These are phyloP conservation scores for Peronospora destructor DNA, from an alignment of 352 stramenopile species.

Conservation along the genomic window DNA sequence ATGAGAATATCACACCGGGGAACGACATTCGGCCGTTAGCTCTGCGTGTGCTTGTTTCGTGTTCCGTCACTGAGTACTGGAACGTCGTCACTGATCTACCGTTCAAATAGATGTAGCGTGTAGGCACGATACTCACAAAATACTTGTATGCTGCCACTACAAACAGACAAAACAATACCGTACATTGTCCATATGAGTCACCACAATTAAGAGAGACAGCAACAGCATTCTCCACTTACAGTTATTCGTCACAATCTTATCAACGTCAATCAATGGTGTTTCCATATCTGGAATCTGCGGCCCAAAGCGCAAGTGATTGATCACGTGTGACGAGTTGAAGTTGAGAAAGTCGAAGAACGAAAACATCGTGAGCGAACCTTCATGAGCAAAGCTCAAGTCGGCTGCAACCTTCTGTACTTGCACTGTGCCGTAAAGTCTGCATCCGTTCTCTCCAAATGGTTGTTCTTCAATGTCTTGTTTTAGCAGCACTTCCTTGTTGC, in stretches of 20 bases:
- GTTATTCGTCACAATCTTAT: conserved; percentile 77
- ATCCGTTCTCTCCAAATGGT: conserved; percentile 58
- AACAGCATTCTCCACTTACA: conserved; percentile 26
- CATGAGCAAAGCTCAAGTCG: conserved; percentile 81
- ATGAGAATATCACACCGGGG: conserved; percentile 82
- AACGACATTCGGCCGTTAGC: conserved; percentile 59
- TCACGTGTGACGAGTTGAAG: conserved; percentile 83
- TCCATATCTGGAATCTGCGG: conserved; percentile 79
- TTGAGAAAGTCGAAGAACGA: conserved; percentile 85
- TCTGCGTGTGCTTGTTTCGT: conserved; percentile 42
- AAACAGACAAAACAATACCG: neutral
- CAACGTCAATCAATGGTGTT: conserved; percentile 77
- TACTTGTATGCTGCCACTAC: conserved; percentile 86
- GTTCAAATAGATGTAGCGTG: conserved; percentile 78
- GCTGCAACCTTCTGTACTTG: conserved; percentile 78
- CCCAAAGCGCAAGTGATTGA: conserved; percentile 75
- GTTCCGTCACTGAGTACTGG: conserved; percentile 86
- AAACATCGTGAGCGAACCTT: conserved; percentile 80
- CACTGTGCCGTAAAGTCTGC: conserved; percentile 59
- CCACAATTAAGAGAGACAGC: neutral
- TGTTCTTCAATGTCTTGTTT: conserved; percentile 56
- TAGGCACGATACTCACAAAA: conserved; percentile 81
- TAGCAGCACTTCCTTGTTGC: conserved; percentile 78
- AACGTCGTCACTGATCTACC: conserved; percentile 61
- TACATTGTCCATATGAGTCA: neutral